Evolutionary conservation across 305 asterid species (phyloP), one percentile per base, ranked within the genome.

Genomic region (Andrographis paniculata): DNA sequence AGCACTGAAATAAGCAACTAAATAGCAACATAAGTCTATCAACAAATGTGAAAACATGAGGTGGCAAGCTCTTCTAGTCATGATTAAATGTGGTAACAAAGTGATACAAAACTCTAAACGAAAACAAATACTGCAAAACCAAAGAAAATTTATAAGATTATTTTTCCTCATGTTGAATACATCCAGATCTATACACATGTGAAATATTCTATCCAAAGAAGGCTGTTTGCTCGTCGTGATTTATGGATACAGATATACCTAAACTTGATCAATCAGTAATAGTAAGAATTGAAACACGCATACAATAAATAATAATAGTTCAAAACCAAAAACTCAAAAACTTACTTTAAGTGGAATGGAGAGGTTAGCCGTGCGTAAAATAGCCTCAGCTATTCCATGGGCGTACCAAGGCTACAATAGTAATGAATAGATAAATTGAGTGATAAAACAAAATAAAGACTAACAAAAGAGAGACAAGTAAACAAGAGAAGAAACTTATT

Each of bases 311-410:
- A n/a, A n/a, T n/a, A n/a, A n/a, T n/a, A n/a, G n/a, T n/a, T n/a
- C n/a, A n/a, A n/a, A n/a, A n/a, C n/a, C 27, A 49, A 43, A 66
- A 27, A 52, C 39, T 28, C 45, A 45, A 47, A 31, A 48, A 72
- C 93, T 79, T 77, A 91, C 96, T 64, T 77, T 92, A 20, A 92
- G 70, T 31, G 96, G 96, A 62, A 81, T 71, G 15, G 96, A 81
- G 60, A 87, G 74, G 61, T 87, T 80, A 45, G 96, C 65, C 15
- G 96, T 92, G 49, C 93, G 87, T 78, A 92, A 30, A 62, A 92
- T 92, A 59, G 99, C 80, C 69, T 69, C 95, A 53, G 96, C 96
- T 63, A 92, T 91, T 45, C 95, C 96, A 71, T 87, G 99, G 54
- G 96, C 99, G 80, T 87, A 87, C 99, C 99, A 91, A 59, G 99